Percentiles rank a stretch among this genome's conserved stretches.
phyloP scores from a whole-genome alignment of 2,329 filamentous ascomycete genomes.

The Amauroascus verrucosus region DNA sequence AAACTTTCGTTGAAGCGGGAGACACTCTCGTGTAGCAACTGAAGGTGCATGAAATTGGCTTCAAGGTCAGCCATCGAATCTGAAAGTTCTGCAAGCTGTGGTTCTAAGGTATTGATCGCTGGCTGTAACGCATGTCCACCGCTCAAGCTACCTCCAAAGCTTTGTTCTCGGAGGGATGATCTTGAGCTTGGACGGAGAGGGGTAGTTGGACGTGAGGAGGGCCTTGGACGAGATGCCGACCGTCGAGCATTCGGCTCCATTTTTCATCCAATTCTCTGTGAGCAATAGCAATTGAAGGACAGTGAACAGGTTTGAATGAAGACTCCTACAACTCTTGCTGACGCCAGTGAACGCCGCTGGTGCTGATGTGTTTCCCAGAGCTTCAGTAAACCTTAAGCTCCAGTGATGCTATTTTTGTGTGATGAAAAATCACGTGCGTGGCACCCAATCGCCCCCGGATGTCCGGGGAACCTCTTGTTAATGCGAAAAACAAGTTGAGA shows the following conservation, averaged over 20 bases:
- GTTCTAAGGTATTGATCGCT: conserved; percentile 67
- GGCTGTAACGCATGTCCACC: conserved; percentile 44
- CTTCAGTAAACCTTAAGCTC: too few species aligned
- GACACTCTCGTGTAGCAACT: conserved; percentile 91
- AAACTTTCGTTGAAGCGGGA: conserved; percentile 93
- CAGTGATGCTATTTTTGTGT: too few species aligned
- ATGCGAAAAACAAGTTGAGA: not conserved
- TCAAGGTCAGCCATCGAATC: conserved; percentile 93
- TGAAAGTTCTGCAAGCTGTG: conserved; percentile 82
- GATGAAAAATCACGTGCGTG: too few species aligned
- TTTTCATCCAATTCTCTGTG: not conserved
- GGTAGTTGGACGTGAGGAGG: conserved; percentile 71
- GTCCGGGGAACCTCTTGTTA: not conserved
- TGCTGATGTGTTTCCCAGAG: too few species aligned
- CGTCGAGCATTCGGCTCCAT: conserved; percentile 27
- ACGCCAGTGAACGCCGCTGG: too few species aligned
- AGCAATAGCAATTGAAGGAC: not conserved
- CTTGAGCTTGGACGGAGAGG: conserved; percentile 83
- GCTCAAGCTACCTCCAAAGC: conserved; percentile 34
- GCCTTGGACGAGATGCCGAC: conserved; percentile 52
- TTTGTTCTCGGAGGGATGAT: conserved; percentile 70
- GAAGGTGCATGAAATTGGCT: conserved; percentile 94
- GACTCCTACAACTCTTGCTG: too few species aligned
- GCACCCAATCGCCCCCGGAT: not conserved
- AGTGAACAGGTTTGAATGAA: too few species aligned